These are phyloP conservation scores for Linum usitatissimum DNA, from an alignment of 345 rosid genomes.

Conservation along the genomic window DNA sequence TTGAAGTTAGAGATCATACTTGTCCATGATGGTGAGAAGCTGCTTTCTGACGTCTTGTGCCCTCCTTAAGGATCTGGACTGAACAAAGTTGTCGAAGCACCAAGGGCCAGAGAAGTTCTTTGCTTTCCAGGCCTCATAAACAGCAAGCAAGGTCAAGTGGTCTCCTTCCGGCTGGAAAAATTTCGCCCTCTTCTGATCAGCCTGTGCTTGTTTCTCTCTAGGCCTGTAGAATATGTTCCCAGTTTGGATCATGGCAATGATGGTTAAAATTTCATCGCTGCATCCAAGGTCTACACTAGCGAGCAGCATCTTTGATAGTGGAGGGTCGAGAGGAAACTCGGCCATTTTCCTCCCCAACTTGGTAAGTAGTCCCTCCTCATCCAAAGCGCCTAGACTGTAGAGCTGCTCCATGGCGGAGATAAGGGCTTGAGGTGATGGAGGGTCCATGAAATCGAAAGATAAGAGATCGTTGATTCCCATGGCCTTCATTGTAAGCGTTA, in stretches of 20 bases:
- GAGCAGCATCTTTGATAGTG: neutral
- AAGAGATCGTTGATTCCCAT: neutral
- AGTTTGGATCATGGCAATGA: too few species aligned
- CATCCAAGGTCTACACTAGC: neutral
- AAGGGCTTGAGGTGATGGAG: neutral
- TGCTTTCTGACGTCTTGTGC: constrained; percentile 87
- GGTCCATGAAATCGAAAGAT: neutral
- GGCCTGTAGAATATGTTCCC: too few species aligned
- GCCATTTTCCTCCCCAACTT: neutral
- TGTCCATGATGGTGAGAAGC: constrained; percentile 83
- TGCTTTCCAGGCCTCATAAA: constrained; percentile 89
- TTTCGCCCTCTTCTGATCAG: too few species aligned
- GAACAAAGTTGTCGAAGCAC: constrained; percentile 88
- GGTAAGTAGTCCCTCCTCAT: neutral
- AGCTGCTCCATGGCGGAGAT: neutral
- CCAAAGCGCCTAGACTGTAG: neutral
- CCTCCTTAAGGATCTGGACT: constrained; percentile 63
- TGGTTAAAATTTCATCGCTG: neutral
- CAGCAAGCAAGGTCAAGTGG: constrained; percentile 58
- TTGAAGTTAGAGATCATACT: constrained; percentile 23
- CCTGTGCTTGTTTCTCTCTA: too few species aligned
- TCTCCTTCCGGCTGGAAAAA: neutral
- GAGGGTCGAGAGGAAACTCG: neutral
- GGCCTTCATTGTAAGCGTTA: neutral
- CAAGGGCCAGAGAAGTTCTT: constrained; percentile 81